A percentile compares a stretch with the other conserved stretches of the same genome.
These are phyloP conservation scores for Ogataea philodendri DNA, from an alignment of 805 yeast species.

Conservation along the genomic window DNA sequence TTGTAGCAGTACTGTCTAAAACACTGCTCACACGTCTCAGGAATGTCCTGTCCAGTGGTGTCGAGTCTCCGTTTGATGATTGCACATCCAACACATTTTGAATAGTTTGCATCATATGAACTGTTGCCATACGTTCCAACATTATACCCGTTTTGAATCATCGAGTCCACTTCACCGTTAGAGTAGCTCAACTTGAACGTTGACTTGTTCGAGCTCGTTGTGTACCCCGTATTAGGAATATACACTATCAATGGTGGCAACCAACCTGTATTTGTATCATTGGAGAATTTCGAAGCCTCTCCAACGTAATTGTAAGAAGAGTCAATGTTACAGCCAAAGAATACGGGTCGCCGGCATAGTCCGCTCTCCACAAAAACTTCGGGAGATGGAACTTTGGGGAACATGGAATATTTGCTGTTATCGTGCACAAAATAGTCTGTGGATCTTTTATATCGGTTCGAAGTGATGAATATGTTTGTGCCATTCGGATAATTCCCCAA, in stretches of 20 bases:
- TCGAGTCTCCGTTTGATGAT: conserved; percentile 52
- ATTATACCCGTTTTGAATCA: conserved; percentile 52
- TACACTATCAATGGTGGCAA: conserved; percentile 57
- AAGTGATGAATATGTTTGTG: conserved; percentile 42
- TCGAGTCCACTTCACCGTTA: conserved; percentile 39
- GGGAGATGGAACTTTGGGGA: conserved; percentile 39
- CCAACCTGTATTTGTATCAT: conserved; percentile 16
- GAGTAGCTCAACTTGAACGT: conserved; percentile 57
- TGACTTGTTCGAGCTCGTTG: conserved; percentile 51
- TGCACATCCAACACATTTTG: conserved; percentile 57
- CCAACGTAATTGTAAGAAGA: conserved; percentile 29
- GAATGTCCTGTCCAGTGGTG: conserved; percentile 22
- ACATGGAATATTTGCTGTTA: conserved; percentile 22
- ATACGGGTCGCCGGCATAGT: conserved; percentile 34
- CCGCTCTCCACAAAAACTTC: conserved; percentile 23
- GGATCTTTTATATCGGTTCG: conserved; percentile 30
- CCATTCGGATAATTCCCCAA: conserved; percentile 58
- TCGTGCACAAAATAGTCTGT: conserved; percentile 7
- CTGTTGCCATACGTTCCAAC: conserved; percentile 48
- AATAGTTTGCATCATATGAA: conserved; percentile 34
- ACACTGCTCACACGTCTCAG: conserved; percentile 38
- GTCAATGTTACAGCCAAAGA: conserved; percentile 42
- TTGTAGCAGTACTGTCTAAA: conserved; percentile 41
- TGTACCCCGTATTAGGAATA: conserved; percentile 43
- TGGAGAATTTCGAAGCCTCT: conserved; percentile 10